A percentile compares a stretch with the other conserved stretches of the same genome.
Evolutionary conservation across 192 early-diverging fungal genomes (phyloP).

Genomic region (Coemansia aciculifera): DNA sequence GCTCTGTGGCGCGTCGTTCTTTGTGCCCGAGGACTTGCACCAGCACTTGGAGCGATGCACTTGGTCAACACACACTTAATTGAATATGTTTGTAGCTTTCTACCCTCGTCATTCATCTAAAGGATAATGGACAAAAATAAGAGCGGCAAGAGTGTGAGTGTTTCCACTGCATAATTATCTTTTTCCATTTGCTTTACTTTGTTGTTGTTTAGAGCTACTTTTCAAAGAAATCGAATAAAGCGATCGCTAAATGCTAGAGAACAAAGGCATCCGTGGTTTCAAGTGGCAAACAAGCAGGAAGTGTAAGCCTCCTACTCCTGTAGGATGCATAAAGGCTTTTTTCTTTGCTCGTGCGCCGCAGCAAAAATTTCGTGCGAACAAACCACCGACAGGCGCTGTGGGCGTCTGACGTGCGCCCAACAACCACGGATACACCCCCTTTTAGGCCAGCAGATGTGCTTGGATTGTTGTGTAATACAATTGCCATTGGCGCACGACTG

Average conservation of each 20-base stretch:
- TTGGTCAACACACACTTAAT: not conserved
- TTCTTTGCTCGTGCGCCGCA: not conserved
- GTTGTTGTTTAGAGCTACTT: not conserved
- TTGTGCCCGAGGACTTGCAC: constrained; percentile 4
- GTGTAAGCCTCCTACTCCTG: not conserved
- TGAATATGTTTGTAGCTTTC: not conserved
- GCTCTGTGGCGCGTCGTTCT: constrained; percentile 10
- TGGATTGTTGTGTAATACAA: not conserved
- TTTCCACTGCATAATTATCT: not conserved
- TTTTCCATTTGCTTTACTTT: not conserved
- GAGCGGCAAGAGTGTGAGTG: not conserved
- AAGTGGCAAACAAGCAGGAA: constrained; percentile 1
- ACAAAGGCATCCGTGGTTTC: not conserved
- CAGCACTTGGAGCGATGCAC: constrained; percentile 8
- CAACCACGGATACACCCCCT: not conserved
- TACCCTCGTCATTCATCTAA: not conserved
- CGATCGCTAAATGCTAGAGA: not conserved
- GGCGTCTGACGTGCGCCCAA: not conserved
- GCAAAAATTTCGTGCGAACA: not conserved
- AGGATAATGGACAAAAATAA: not conserved
- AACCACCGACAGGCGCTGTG: not conserved
- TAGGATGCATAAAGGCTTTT: not conserved
- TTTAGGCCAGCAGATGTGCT: not conserved
- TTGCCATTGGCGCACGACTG: not conserved
- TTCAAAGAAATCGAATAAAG: not conserved